Evolutionary conservation across 2,329 filamentous ascomycete species (phyloP), one percentile per base, ranked within the genome.

Genomic region (Neofusicoccum sp.): DNA sequence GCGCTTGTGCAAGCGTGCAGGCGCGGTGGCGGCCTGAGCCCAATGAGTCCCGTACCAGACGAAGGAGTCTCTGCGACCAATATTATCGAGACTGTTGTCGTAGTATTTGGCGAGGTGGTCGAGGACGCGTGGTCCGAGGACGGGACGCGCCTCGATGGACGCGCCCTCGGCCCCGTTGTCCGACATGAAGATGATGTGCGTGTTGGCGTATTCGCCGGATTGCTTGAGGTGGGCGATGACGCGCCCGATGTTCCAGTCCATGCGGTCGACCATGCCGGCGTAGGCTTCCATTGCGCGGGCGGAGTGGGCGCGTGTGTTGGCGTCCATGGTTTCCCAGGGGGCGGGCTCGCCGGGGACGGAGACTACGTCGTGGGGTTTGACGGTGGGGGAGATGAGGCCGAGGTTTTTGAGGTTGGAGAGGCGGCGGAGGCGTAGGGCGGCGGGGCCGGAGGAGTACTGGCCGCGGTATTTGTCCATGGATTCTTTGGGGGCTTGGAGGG

Each of bases 141-240:
- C 81, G 0, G 84, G 84, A 49, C 82, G 80, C 3, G 84, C 82
- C 66, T 86, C 83, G 63, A 84, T 83, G 1, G 79, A 78, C 14
- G 81, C 82, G 11, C 84, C 84, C 65, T 86, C 84, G 8, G 84
- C 84, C 2, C 84, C 84, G 63, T 87, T 87, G 70, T 87, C 84
- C 1, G 79, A 83, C 75, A 87, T 82, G 76, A 88, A 87, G 66
- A 82, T 79, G 49, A 88, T 77, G 63, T 86, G 82, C 2, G 85
- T 88, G 68, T 87, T 86, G 63, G 88, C 84, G 1, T 84, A 75
- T 66, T 88, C 84, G 60, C 79, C 82, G 2, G 79, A 82, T 41
- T 78, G 68, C 61, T 82, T 75, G 3, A 87, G 78, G 64, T 86
- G 82, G 33, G 82, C 74, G 24, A 86, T 71, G 2, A 87, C 80